Evolutionary conservation across 2,329 filamentous ascomycete species (phyloP), one percentile per base, ranked within the genome.

Genomic region (Coleophoma eucalyptorum): DNA sequence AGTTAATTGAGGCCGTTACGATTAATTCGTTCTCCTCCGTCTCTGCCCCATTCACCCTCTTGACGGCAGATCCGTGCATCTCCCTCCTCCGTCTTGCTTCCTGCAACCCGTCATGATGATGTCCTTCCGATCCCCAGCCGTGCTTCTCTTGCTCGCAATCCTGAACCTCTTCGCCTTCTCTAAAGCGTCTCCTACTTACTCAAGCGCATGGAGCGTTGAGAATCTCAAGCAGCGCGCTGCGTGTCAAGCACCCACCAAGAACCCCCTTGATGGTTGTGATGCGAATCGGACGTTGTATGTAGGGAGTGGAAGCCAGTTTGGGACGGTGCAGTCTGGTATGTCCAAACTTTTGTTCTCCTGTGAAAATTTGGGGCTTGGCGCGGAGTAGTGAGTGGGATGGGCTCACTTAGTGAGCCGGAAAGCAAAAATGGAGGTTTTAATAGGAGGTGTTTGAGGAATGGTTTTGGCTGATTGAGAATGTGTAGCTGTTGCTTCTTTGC

Each of bases 191-290:
- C 26, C 26, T 8, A 26, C 26, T 26, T 8, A 26, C 26, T 26
- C 26, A 26, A 26, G 26, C 26, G 2, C 26, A 43, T 64, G 59
- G 62, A 51, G 59, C 48, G 60, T 63, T 34, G 49, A 49, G 31
- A 62, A 52, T 53, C 42, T 50, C 1, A 50, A 49, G 49, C 44
- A 62, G 50, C 54, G 59, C 12, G 45, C 49, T 44, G 46, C 26
- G 15, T 63, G 60, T 45, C 61, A 64, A 41, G 46, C 46, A 5
- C 31, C 47, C 7, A 53, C 52, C 1, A 42, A 35, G 12, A 53
- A 60, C 52, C 58, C 62, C n/a, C 43, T 63, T 26, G 50, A 55
- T 5, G 62, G 62, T 2, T 64, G 61, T 50, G 59, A 62, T 53
- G 16, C 20, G 11, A 10, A 52, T 15, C 44, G 43, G 32, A 63